These are phyloP conservation scores for Trichoderma brevicompactum DNA, from an alignment of 2,329 filamentous ascomycete species.

Conservation along the genomic window DNA sequence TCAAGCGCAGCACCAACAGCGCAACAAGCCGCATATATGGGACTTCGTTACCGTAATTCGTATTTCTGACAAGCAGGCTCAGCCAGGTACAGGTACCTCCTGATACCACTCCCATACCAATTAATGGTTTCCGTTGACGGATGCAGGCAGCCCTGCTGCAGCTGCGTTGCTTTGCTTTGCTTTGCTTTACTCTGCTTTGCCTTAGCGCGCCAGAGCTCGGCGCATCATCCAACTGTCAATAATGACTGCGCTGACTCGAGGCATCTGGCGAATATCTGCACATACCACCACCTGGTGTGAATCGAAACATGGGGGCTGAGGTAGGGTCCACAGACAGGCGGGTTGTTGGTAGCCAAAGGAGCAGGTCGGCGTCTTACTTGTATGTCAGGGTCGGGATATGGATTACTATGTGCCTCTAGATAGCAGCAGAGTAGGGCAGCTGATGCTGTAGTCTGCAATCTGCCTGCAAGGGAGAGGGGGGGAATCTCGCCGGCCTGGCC, in stretches of 20 bases:
- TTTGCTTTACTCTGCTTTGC: constrained; percentile 1
- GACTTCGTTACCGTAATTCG: background rate
- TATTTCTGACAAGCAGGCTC: constrained; percentile 3
- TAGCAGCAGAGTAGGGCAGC: too few species aligned
- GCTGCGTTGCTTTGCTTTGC: background rate
- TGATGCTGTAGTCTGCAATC: background rate
- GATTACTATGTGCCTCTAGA: too few species aligned
- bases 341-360: background rate
- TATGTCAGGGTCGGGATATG: background rate
- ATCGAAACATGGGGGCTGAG: background rate
- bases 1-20: background rate
- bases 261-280: background rate
- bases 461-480: background rate
- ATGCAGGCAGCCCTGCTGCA: constrained; percentile 11
- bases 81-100: background rate
- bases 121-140: background rate
- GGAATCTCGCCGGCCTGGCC: too few species aligned
- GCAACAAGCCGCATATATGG: background rate
- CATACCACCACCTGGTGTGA: background rate
- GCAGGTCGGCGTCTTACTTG: background rate
- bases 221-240: background rate
- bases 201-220: background rate
- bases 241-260: too few species aligned
- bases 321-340: background rate
- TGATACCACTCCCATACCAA: background rate